These are phyloP conservation scores for Hygrophila difformis DNA, from an alignment of 257 asterid genomes.

Conservation along the genomic window DNA sequence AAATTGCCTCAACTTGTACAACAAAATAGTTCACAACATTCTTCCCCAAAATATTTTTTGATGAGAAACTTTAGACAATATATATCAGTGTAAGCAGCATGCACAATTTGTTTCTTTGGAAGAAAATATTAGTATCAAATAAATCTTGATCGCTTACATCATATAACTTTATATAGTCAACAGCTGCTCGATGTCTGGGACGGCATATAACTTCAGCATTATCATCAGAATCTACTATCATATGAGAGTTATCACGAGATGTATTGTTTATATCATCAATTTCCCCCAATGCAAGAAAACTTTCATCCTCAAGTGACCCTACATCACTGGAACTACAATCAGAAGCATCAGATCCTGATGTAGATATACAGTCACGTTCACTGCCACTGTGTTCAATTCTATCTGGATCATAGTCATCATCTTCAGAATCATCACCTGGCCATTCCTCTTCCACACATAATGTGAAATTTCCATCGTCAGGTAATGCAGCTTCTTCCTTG, in stretches of 20 bases:
- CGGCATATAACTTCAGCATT: constrained; percentile 45
- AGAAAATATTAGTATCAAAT: constrained; percentile 1
- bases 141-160: constrained; percentile 51
- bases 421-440: constrained; percentile 98
- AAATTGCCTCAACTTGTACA: background rate
- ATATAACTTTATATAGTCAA: constrained; percentile 73
- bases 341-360: constrained; percentile 47
- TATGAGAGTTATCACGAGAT: constrained; percentile 29
- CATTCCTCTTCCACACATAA: constrained; percentile 60
- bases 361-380: constrained; percentile 29
- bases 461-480: constrained; percentile 49
- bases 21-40: background rate
- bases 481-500: constrained; percentile 83
- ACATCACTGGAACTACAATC: constrained; percentile 54
- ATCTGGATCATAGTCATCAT: constrained; percentile 85
- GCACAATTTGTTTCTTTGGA: constrained; percentile 3
- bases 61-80: background rate
- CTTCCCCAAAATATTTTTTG: background rate
- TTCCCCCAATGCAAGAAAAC: constrained; percentile 27
- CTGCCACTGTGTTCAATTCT: constrained; percentile 38
- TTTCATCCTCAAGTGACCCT: constrained; percentile 73
- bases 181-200: constrained; percentile 66
- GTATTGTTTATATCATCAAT: constrained; percentile 23
- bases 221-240: constrained; percentile 49
- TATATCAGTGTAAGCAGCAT: constrained; percentile 5